phyloP scores from a whole-genome alignment of 2,329 filamentous ascomycete species.

The Trichoderma pleuroti region DNA sequence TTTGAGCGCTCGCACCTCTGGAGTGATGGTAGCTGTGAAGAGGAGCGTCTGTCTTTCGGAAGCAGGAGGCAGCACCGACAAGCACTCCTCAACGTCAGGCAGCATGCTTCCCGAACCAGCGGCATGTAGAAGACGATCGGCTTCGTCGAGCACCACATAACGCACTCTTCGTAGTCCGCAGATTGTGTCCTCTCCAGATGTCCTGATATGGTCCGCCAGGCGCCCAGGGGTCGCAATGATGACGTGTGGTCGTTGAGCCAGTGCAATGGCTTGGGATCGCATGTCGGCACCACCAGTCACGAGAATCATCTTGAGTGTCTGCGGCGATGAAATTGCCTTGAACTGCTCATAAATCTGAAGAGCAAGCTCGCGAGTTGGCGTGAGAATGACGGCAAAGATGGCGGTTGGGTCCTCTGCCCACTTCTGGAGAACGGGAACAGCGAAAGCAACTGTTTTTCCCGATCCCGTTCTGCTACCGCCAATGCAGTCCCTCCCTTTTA shows the following conservation, averaged over 20 bases:
- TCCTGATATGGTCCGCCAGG: slow-evolving; percentile 88
- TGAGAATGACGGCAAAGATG: slow-evolving; percentile 85
- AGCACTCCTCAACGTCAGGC: slow-evolving; percentile 86
- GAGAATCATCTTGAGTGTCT: slow-evolving; percentile 83
- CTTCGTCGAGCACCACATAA: slow-evolving; percentile 92
- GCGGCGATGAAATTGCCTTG: slow-evolving; percentile 83
- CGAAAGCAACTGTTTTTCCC: slow-evolving; percentile 95
- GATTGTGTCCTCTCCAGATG: slow-evolving; percentile 86
- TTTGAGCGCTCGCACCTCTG: slow-evolving; percentile 85
- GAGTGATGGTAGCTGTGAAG: slow-evolving; percentile 93
- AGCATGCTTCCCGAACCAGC: slow-evolving; percentile 80
- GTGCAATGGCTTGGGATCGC: slow-evolving; percentile 80
- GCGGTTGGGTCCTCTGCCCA: slow-evolving; percentile 91
- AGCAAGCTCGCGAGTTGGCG: slow-evolving; percentile 85
- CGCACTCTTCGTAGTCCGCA: slow-evolving; percentile 73
- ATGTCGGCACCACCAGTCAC: slow-evolving; percentile 92
- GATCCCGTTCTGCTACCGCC: slow-evolving; percentile 93
- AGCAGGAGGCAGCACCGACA: slow-evolving; percentile 75
- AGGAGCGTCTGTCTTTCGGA: slow-evolving; percentile 83
- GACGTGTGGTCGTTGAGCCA: slow-evolving; percentile 79
- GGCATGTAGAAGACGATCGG: slow-evolving; percentile 78
- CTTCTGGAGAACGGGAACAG: slow-evolving; percentile 87
- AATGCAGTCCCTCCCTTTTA: slow-evolving; percentile 89
- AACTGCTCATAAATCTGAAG: slow-evolving; percentile 96
- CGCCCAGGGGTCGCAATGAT: slow-evolving; percentile 93